Percentiles rank a stretch among this genome's conserved stretches.
phyloP scores from a whole-genome alignment of 2,329 filamentous ascomycete species.

The Malbranchea zuffiana region DNA sequence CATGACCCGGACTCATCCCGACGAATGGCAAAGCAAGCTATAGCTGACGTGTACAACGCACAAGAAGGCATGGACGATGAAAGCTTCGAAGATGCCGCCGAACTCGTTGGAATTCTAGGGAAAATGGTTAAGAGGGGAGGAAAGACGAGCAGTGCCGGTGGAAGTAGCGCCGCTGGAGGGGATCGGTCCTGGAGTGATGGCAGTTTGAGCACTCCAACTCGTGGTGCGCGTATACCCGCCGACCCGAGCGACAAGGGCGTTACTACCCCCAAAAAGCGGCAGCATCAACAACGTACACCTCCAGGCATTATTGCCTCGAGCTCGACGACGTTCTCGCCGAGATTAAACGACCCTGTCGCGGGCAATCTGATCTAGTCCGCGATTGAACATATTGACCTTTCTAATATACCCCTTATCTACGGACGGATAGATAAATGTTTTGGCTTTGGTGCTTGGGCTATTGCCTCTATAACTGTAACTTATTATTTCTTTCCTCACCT shows the following conservation, averaged over 20 bases:
- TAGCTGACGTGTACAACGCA: constrained; percentile 82
- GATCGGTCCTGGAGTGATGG: constrained; percentile 25
- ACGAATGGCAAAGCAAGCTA: constrained; percentile 66
- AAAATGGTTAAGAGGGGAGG: constrained; percentile 74
- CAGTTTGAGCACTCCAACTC: constrained; percentile 21
- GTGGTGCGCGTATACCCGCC: too few relatives aligned
- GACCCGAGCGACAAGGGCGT: constrained; percentile 4
- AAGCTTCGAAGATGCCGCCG: constrained; percentile 84
- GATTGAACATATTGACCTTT: too few relatives aligned
- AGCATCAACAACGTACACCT: too few relatives aligned
- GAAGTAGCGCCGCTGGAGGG: constrained; percentile 24
- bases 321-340: too few relatives aligned
- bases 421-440: too few relatives aligned
- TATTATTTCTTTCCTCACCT: too few relatives aligned
- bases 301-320: too few relatives aligned
- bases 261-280: constrained; percentile 10
- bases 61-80: constrained; percentile 90
- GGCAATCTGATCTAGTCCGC: too few relatives aligned
- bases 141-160: constrained; percentile 23
- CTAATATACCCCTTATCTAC: too few relatives aligned
- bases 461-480: too few relatives aligned
- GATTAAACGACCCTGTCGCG: too few relatives aligned
- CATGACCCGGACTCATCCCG: constrained; percentile 70
- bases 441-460: too few relatives aligned
- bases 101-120: constrained; percentile 73